Conservation (phyloP, 2,329 filamentous ascomycete species). For the Diaporthe sp. region DNA sequence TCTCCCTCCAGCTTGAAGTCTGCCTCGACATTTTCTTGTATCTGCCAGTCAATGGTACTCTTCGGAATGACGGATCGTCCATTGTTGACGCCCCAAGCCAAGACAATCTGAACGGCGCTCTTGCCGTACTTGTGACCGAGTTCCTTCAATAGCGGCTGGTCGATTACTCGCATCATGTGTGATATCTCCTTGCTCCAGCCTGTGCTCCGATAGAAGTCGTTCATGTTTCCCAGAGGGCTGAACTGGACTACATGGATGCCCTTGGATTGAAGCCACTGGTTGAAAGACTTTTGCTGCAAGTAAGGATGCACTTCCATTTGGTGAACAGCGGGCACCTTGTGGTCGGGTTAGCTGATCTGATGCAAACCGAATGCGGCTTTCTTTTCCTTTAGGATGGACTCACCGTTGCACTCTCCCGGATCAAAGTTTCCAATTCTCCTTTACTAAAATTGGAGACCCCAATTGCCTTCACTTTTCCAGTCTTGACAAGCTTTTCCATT, state of each 20-base stretch:
- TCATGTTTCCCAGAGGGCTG: conserved; percentile 53
- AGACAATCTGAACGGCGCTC: conserved; percentile 51
- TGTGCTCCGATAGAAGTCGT: conserved; percentile 50
- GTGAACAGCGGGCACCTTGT: conserved; percentile 44
- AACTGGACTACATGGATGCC: conserved; percentile 53
- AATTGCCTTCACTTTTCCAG: background rate
- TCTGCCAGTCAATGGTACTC: conserved; percentile 53
- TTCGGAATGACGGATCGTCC: conserved; percentile 54
- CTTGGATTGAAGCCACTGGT: conserved; percentile 45
- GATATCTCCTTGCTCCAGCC: conserved; percentile 50
- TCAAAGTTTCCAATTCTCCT: background rate
- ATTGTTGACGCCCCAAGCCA: conserved; percentile 52
- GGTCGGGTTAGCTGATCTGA: background rate
- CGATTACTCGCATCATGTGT: conserved; percentile 48
- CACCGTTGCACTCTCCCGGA: background rate
- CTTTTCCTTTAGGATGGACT: background rate
- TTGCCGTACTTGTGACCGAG: conserved; percentile 49
- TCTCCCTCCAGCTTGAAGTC: background rate
- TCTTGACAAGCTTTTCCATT: background rate
- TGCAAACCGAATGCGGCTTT: background rate
- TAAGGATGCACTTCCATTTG: conserved; percentile 49
- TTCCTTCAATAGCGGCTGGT: conserved; percentile 48
- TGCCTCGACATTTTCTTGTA: conserved; percentile 40
- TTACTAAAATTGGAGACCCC: conserved; percentile 17
- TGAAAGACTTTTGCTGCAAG: conserved; percentile 45